Conservation (phyloP, 495 filamentous ascomycete species). For the Aspergillus panamensis region DNA sequence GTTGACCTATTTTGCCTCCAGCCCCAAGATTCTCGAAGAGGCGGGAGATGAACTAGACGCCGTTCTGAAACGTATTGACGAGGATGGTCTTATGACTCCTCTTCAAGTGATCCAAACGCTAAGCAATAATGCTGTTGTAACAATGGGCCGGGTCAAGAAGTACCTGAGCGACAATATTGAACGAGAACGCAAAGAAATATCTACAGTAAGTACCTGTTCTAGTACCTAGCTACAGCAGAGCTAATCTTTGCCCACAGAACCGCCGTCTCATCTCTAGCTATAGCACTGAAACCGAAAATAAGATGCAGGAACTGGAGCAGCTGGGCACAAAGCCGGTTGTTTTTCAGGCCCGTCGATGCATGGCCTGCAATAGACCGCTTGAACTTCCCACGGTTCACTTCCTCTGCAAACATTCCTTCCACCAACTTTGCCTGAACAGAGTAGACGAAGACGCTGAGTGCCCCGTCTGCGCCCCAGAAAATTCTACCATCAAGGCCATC, state of each 20-base stretch:
- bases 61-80: conserved; percentile 82
- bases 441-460: conserved; percentile 72
- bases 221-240: neutral
- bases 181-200: conserved; percentile 80
- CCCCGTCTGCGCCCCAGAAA: conserved; percentile 74
- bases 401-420: conserved; percentile 93
- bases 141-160: conserved; percentile 93
- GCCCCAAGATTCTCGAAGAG: conserved; percentile 74
- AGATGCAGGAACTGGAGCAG: conserved; percentile 71
- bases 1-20: conserved; percentile 88
- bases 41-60: conserved; percentile 75
- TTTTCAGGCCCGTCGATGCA: conserved; percentile 88
- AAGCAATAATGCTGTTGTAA: conserved; percentile 79
- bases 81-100: conserved; percentile 89
- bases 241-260: conserved; percentile 52
- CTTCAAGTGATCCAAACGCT: conserved; percentile 95
- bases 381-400: conserved; percentile 93
- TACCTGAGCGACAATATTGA: conserved; percentile 89
- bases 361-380: conserved; percentile 67
- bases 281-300: conserved; percentile 76
- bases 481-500: conserved; percentile 82
- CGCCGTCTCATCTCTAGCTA: conserved; percentile 79
- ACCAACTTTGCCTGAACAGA: conserved; percentile 75
- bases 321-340: conserved; percentile 73
- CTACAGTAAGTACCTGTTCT: conserved; percentile 41